A percentile compares a stretch with the other conserved stretches of the same genome.
Evolutionary conservation across 208 protist species (phyloP).

Genomic region (Blastocrithidia nonstop): DNA sequence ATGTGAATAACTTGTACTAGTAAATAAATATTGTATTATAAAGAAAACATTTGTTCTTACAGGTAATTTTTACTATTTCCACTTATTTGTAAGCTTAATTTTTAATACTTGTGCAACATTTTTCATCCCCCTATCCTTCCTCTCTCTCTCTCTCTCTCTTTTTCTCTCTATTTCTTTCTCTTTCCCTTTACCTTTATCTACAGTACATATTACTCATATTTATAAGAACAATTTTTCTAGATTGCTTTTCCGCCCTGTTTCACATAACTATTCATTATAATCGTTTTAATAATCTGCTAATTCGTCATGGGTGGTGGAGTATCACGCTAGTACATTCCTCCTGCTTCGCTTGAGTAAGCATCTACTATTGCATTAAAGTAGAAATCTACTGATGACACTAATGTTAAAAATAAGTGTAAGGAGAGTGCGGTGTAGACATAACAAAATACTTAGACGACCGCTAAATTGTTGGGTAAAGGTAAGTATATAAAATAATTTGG

Average conservation of each 20-base stretch:
- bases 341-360: constrained; percentile 2
- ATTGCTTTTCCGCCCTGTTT: background rate
- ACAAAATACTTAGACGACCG: background rate
- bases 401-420: constrained; percentile 5
- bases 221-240: constrained; percentile 1
- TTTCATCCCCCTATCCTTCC: constrained; percentile 5
- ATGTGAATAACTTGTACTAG: background rate
- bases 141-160: constrained; percentile 6
- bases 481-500: constrained; percentile 76
- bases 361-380: background rate
- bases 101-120: background rate
- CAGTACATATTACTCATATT: constrained; percentile 5
- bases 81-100: background rate
- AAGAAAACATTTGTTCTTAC: background rate
- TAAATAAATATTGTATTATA: background rate
- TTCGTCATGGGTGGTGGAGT: background rate
- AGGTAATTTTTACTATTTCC: background rate
- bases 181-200: background rate
- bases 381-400: too few relatives aligned
- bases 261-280: too few relatives aligned
- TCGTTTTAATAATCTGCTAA: too few relatives aligned
- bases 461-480: constrained; percentile 42
- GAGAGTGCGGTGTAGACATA: background rate
- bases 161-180: too few relatives aligned
- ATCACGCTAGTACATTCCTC: constrained; percentile 7